Base-by-base conservation (phyloP, 352 stramenopile species). In the Phytophthora tubulina region DNA sequence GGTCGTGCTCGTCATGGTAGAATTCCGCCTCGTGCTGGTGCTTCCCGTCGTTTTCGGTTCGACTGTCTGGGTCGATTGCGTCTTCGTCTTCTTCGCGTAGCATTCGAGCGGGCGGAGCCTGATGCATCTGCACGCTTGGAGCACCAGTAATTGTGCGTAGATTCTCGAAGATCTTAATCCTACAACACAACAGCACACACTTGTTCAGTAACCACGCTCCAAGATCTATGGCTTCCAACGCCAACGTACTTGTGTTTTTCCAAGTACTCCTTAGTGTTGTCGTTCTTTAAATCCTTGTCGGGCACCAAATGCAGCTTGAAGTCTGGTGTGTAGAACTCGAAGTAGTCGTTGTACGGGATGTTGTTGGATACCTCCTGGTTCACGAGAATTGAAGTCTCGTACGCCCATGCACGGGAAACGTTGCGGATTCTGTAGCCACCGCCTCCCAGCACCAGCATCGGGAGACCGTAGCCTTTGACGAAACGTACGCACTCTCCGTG, bases 361-460 rank as follows among this genome's bases (percentile, higher is more conserved):
- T 89, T 88, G 75, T 94, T 90, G 51, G 79, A 89, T 3, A 94
- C 81, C 30, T 90, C 76, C 50, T 91, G 74, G 38, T 89, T 84
- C 45, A 96, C 59, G 10, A 99, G 79, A 33, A 99, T 94, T 1
- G 93, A 90, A 1, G 98, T 99, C 79, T 99, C 97, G 73, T 99
- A 99, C 6, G 96, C 93, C 98, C 97, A 99, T 41, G 94, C 98
- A 14, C 97, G 81, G 9, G 88, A 88, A 10, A 97, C 89, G 55
- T 97, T 97, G 51, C 88, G 87, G 39, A 94, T 92, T 31, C 81
- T 89, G 73, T 96, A 97, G 27, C 88, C 89, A 32, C 89, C 87
- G n/a, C 90, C 90, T 32, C 90, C 90, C 6, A 96, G 48, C 35
- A 97, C 86, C 33, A 97, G 76, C 54, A 86, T 89, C 6, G 91